Base-by-base conservation (phyloP, 179 eudicot species). In the Nepenthes alata region DNA sequence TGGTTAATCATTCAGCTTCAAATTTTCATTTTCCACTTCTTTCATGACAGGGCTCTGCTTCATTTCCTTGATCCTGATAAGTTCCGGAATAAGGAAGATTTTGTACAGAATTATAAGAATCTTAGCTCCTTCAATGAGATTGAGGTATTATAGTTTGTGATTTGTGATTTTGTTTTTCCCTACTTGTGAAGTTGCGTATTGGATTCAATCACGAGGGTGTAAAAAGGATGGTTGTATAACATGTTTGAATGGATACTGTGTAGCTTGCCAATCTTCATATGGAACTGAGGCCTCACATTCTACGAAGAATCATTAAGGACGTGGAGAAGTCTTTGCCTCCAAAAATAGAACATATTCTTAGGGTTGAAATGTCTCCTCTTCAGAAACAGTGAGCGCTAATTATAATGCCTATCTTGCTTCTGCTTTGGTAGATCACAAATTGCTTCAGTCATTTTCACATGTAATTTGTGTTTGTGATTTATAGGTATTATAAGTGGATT, bases 311-410 rank as follows among this genome's bases (percentile, higher is more conserved):
- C 57, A 95, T 95, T 56, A 95, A 95, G 81, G 99, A 95, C 63
- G 99, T 95, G 47, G 99, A 95, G 85, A 95, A 88, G 77, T 95
- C 99, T 34, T 77, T 95, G 78, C 99, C 99, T 47, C 99, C 99
- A 41, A 95, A 95, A 72, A 95, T 95, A 59, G 99, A 95, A 66
- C 96, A 97, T 52, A 93, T 95, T 65, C 89, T 95, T 5, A 80
- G 99, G 80, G 86, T 95, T 60, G 99, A 95, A 73, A 95, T 95
- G 99, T 95, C 99, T 36, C 99, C 99, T 47, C 85, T 95, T 47
- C 99, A 95, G 80, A 95, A 85, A 75, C 97, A 95, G 99, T 95
- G 69, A 75, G 89, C 53, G 67, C 59, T 62, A 25, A 11, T 45
- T 34, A 35, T 15, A 13, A 64, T 35, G 13, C 4, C 7, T 55